phyloP scores from a whole-genome alignment of 768 basidiomycete species.

The Russula emetica region DNA sequence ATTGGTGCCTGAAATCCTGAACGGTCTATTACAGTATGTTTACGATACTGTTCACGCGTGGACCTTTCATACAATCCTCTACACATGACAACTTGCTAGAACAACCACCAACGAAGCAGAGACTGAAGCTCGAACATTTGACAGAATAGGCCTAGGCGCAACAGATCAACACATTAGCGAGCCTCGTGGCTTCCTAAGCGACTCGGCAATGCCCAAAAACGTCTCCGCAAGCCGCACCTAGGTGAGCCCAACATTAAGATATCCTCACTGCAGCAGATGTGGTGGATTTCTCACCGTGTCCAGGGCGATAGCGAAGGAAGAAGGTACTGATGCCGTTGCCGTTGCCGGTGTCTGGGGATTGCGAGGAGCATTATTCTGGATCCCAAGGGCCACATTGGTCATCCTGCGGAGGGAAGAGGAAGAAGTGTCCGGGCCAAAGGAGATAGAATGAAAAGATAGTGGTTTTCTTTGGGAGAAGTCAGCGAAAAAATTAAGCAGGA shows the following conservation, averaged over 20 bases:
- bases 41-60: not conserved
- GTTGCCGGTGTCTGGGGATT: constrained; percentile 32
- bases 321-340: not conserved
- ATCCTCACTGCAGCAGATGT: not conserved
- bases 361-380: constrained; percentile 43
- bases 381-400: constrained; percentile 47
- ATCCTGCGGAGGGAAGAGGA: constrained; percentile 41
- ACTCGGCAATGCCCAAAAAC: constrained; percentile 56
- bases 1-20: not conserved
- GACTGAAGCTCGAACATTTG: not conserved
- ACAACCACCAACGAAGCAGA: not conserved
- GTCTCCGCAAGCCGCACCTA: constrained; percentile 54
- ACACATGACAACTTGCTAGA: not conserved
- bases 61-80: not conserved
- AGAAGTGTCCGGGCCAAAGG: constrained; percentile 45
- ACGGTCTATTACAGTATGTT: no score
- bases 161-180: constrained; percentile 37
- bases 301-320: constrained; percentile 44
- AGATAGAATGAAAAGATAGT: constrained; percentile 54
- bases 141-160: not conserved
- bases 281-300: not conserved
- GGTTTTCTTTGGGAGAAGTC: constrained; percentile 39
- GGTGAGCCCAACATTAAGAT: not conserved
- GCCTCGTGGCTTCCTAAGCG: constrained; percentile 52
- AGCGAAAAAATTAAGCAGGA: not conserved